phyloP scores from a whole-genome alignment of 306 rosid species.

The Morella rubra region DNA sequence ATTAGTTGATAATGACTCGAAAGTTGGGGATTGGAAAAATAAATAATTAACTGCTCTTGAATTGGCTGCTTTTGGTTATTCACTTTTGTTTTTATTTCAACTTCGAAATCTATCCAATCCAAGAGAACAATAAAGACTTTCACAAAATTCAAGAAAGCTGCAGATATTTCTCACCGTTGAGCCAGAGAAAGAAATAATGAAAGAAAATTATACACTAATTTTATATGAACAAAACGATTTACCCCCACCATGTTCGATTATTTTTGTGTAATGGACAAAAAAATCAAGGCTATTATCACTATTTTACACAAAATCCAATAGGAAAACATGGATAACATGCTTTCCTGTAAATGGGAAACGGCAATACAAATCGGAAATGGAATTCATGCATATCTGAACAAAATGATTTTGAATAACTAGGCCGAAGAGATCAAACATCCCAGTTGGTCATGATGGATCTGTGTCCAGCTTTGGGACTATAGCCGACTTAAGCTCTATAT shows the following conservation, averaged over 20 bases:
- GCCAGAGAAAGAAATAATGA: neutral
- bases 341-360: conserved; percentile 25
- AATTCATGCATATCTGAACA: conserved; percentile 43
- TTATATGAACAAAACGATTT: neutral
- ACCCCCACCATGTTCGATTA: conserved; percentile 30
- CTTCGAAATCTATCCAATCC: neutral
- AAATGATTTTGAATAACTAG: conserved; percentile 42
- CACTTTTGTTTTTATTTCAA: neutral
- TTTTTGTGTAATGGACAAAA: neutral
- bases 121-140: no score
- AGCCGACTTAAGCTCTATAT: conserved; percentile 76
- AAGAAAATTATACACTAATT: no score
- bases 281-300: conserved; percentile 11
- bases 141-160: no score
- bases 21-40: no score
- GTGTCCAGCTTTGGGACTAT: conserved; percentile 67
- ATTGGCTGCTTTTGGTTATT: neutral
- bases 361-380: conserved; percentile 38
- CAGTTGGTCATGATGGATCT: conserved; percentile 53
- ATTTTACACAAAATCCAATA: conserved; percentile 33
- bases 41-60: no score
- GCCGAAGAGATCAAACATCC: conserved; percentile 21
- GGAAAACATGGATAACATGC: conserved; percentile 38
- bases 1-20: no score
- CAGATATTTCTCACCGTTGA: neutral